Conservation (phyloP, 1,284 basidiomycete genomes). For the Papiliotrema flavescens region DNA sequence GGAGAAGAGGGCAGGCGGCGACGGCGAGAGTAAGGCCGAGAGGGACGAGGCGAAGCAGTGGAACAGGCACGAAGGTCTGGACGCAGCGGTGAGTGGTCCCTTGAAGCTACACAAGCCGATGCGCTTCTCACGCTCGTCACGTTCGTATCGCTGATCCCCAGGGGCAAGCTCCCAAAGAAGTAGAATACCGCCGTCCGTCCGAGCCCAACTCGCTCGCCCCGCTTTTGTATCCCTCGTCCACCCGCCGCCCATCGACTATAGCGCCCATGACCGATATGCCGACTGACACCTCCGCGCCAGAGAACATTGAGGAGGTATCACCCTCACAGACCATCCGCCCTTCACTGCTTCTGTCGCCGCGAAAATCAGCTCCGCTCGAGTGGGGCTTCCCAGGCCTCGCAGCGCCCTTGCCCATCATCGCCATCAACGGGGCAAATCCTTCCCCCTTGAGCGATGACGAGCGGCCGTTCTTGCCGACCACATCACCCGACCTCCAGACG, state of each 20-base stretch:
- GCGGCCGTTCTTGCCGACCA: neutral
- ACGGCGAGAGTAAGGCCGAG: neutral
- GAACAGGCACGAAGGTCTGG: too few relatives aligned
- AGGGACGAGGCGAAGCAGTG: too few relatives aligned
- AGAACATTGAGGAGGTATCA: too few relatives aligned
- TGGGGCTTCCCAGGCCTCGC: neutral
- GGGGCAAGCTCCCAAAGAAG: neutral
- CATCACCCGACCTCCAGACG: neutral
- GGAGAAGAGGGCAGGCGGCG: neutral
- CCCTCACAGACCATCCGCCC: constrained; percentile 5
- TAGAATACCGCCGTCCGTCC: constrained; percentile 4
- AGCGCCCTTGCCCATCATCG: neutral
- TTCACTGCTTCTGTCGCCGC: neutral
- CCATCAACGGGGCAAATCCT: neutral
- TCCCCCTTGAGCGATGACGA: neutral
- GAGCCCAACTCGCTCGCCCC: constrained; percentile 2
- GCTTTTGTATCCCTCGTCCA: neutral
- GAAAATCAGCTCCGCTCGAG: neutral
- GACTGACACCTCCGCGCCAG: too few relatives aligned
- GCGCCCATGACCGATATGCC: neutral
- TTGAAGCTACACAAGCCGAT: too few relatives aligned
- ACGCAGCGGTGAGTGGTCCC: too few relatives aligned
- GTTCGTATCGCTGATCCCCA: neutral
- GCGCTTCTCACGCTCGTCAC: too few relatives aligned
- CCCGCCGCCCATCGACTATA: neutral